Conservation (phyloP, 495 filamentous ascomycete species). For the Filosporella fistucella region DNA sequence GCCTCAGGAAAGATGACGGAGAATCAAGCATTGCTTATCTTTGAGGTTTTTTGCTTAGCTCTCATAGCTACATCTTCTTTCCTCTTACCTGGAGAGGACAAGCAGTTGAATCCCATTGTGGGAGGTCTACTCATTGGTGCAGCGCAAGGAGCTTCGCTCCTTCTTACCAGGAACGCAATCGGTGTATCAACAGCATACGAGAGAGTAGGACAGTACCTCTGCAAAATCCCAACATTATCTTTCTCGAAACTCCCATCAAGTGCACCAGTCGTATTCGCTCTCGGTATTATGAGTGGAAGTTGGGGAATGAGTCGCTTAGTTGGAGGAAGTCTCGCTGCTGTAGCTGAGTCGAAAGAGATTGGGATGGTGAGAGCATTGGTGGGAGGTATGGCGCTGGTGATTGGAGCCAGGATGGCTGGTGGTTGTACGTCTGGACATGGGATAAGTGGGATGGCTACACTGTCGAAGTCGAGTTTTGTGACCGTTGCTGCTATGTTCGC, state of each 20-base stretch:
- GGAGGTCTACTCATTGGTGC: slow-evolving; percentile 46
- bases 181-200: slow-evolving; percentile 50
- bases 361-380: slow-evolving; percentile 34
- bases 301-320: slow-evolving; percentile 14
- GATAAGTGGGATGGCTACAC: slow-evolving; percentile 47
- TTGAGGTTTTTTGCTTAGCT: slow-evolving; percentile 4
- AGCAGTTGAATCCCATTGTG: slow-evolving; percentile 20
- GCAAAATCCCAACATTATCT: slow-evolving; percentile 7
- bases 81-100: not conserved
- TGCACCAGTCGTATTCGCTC: slow-evolving; percentile 32
- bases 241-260: slow-evolving; percentile 21
- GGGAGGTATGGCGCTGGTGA: slow-evolving; percentile 45
- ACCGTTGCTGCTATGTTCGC: slow-evolving; percentile 45
- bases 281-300: slow-evolving; percentile 39
- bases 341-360: slow-evolving; percentile 8
- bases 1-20: slow-evolving; percentile 14
- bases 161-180: slow-evolving; percentile 35
- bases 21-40: too few relatives aligned
- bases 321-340: not conserved
- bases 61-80: not conserved
- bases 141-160: slow-evolving; percentile 40
- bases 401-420: slow-evolving; percentile 50
- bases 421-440: slow-evolving; percentile 59
- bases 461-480: slow-evolving; percentile 47
- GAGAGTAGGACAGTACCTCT: slow-evolving; percentile 44